Percentiles rank a stretch among this genome's conserved stretches.
phyloP scores from a whole-genome alignment of 306 rosid species.

The Fragaria iinumae region DNA sequence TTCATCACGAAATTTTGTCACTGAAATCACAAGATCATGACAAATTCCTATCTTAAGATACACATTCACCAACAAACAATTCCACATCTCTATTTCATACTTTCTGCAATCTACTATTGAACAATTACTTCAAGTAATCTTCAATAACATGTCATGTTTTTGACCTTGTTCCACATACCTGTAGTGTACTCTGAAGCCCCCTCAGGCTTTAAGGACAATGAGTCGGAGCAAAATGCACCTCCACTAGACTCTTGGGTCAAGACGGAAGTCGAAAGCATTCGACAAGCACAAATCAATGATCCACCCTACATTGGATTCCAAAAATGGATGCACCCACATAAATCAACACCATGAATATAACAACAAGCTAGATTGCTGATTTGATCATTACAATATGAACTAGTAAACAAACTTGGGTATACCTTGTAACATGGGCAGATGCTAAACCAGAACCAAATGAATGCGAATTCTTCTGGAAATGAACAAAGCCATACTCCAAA shows the following conservation, averaged over 20 bases:
- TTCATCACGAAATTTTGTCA: conserved; percentile 73
- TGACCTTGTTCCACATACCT: conserved; percentile 40
- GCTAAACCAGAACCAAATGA: conserved; percentile 48
- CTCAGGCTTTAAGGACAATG: conserved; percentile 52
- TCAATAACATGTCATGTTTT: conserved; percentile 15
- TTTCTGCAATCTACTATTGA: neutral
- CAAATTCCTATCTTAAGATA: conserved; percentile 49
- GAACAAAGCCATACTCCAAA: conserved; percentile 51
- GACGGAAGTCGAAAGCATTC: conserved; percentile 47
- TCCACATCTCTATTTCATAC: neutral
- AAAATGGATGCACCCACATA: neutral
- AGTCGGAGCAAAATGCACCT: conserved; percentile 42
- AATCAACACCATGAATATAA: neutral
- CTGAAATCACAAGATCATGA: conserved; percentile 80
- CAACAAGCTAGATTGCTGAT: neutral
- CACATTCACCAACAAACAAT: conserved; percentile 20
- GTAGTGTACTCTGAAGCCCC: conserved; percentile 48
- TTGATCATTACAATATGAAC: neutral
- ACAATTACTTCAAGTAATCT: neutral
- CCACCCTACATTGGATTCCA: conserved; percentile 43
- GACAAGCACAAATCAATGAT: conserved; percentile 31
- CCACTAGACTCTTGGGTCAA: conserved; percentile 31
- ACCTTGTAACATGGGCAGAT: conserved; percentile 51
- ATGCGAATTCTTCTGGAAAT: conserved; percentile 58
- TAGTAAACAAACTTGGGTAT: conserved; percentile 2